Percentiles rank a stretch among this genome's conserved stretches.
Conservation (phyloP, 805 yeast species). For the Isabelozyma gotoi region DNA sequence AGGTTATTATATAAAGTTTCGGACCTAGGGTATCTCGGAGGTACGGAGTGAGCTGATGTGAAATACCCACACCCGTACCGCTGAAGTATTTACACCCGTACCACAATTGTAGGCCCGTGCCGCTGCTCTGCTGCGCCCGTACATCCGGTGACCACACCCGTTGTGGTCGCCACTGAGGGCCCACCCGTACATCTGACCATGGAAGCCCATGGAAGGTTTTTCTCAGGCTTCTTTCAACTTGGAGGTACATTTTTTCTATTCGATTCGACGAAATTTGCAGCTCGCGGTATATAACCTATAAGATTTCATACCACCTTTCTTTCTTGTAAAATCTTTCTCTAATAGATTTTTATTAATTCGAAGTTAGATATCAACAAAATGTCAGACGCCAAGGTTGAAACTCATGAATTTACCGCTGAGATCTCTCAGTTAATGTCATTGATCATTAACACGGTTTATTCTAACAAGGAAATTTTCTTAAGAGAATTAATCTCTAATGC, state of each 20-base stretch:
- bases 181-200: constrained; percentile 5
- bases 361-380: constrained; percentile 24
- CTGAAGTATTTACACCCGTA: too few relatives aligned
- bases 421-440: constrained; percentile 99
- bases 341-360: constrained; percentile 3
- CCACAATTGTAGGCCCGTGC: too few relatives aligned
- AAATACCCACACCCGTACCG: too few relatives aligned
- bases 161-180: too few relatives aligned
- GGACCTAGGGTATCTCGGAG: not conserved
- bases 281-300: not conserved
- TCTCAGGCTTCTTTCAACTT: constrained; percentile 1
- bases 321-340: constrained; percentile 7
- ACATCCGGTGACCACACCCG: too few relatives aligned
- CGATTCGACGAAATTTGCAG: constrained; percentile 17
- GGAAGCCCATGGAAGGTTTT: constrained; percentile 35
- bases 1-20: constrained; percentile 52
- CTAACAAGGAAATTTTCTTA: constrained; percentile 97
- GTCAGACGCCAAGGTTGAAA: constrained; percentile 63
- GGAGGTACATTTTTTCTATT: not conserved
- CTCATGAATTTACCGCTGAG: constrained; percentile 99
- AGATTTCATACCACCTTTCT: constrained; percentile 7
- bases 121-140: too few relatives aligned
- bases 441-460: constrained; percentile 99
- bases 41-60: too few relatives aligned
- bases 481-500: constrained; percentile 99